Evolutionary conservation across 2,329 filamentous ascomycete genomes (phyloP), one percentile per base, ranked within the genome.

Genomic region (Fusarium sp.): DNA sequence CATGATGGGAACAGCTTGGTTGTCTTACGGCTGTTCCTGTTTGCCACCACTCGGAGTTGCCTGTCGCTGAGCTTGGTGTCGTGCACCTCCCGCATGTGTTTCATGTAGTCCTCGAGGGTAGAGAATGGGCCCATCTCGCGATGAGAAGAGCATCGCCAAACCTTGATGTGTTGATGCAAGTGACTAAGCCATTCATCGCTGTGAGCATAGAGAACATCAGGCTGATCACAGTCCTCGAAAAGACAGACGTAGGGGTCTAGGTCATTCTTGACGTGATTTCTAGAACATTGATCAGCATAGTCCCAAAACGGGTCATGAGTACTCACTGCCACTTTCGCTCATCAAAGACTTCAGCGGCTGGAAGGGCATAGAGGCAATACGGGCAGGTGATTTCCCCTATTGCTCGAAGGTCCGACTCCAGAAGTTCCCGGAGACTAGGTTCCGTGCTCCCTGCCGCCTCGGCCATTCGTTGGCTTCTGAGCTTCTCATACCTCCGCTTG

Each of bases 221-320:
- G 4, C 7, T 50, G 20, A 18, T 75, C 59, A 7, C 75, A 77
- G 0, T 63, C 45, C 14, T 74, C 68, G 18, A 75, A 73, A 0
- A 75, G 40, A 27, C 74, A 77, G 0, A 77, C 66, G 16, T 76
- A 76, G 1, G 72, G 66, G 20, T 77, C 72, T 0, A 77, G 68
- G 16, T 77, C 75, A 27, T 66, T 65, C 47, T 62, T 69, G 36
- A 76, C 65, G 18, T 76, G 74, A n/a, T 54, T 29, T 20, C 50
- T 54, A 9, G 11, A 9, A 54, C 4, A 0, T 0, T 13, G 3
- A 2, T 54, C 2, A 47, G 20, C 13, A 6, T 1, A 47, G 20
- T 1, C 50, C 27, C 14, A 1, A 20, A 29, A 16, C 2, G 3
- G 8, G 13, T 6, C 3, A 31, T 4, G 8, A 20, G 6, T 2